Evolutionary conservation across 495 filamentous ascomycete species (phyloP).

Genomic region (Penicillium canariense): DNA sequence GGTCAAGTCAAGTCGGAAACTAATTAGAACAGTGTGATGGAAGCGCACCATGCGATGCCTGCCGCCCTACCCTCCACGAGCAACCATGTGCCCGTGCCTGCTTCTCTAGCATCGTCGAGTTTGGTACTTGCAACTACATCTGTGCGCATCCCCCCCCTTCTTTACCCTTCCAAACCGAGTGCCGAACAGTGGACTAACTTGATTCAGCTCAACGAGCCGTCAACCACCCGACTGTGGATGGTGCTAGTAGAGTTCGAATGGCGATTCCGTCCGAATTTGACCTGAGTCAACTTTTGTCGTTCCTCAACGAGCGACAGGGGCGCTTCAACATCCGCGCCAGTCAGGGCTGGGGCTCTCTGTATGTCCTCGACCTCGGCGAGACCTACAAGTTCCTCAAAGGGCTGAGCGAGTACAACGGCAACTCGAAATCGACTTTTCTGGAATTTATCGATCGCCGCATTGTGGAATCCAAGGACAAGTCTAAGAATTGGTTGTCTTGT

Average conservation of each 20-base stretch:
- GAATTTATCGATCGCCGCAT: conserved; percentile 49
- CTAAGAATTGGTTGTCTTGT: conserved; percentile 48
- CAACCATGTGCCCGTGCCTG: conserved; percentile 49
- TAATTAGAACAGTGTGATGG: conserved; percentile 42
- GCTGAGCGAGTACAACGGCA: conserved; percentile 47
- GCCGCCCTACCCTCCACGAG: conserved; percentile 46
- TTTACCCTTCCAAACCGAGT: background rate
- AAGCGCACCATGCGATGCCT: conserved; percentile 48
- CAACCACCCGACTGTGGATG: conserved; percentile 43
- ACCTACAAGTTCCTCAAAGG: conserved; percentile 45
- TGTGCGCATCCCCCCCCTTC: conserved; percentile 28
- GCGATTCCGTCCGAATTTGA: conserved; percentile 45
- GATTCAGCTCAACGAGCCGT: conserved; percentile 46
- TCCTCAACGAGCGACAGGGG: conserved; percentile 42
- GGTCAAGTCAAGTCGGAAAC: background rate
- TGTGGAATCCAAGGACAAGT: conserved; percentile 49
- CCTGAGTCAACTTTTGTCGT: conserved; percentile 39
- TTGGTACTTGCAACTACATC: conserved; percentile 51
- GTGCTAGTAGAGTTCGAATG: conserved; percentile 36
- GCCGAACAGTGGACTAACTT: conserved; percentile 19
- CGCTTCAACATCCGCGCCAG: conserved; percentile 50
- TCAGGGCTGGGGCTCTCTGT: conserved; percentile 45
- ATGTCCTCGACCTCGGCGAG: conserved; percentile 44
- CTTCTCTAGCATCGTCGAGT: conserved; percentile 51
- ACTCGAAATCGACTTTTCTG: conserved; percentile 44